Base-by-base conservation (phyloP, 495 filamentous ascomycete species). In the Cenococcum geophilum region DNA sequence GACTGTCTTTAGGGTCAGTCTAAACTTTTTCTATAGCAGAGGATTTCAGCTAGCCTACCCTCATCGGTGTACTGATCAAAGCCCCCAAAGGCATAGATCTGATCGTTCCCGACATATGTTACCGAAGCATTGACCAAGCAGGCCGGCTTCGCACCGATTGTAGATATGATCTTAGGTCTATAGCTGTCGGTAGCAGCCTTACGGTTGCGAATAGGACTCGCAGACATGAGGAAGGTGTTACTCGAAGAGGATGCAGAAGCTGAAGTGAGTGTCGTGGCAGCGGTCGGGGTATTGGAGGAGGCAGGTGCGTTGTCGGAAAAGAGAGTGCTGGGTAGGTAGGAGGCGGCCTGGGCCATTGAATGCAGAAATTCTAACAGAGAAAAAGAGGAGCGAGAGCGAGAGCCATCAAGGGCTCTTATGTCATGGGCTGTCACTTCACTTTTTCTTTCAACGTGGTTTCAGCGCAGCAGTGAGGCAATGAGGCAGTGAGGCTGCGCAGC, bases 61-160 rank as follows among this genome's bases (percentile, higher is more conserved):
- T 98, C 93, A 73, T 98, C 93, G 9, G 93, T 97, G 70, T 93
- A 97, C 71, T 96, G 92, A 70, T 98, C 93, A 67, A 98, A 98
- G n/a, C 93, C 93, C 12, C 93, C 93, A 76, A 98, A 98, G 25
- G 92, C 93, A 75, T 96, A 97, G 66, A 98, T 97, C 71, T 89
- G 84, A 75, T 96, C 91, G 73, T 95, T 89, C 49, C 90, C 89
- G 70, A 92, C 95, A 74, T 95, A 96, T 18, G 93, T 97, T 55
- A 97, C 91, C 14, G 95, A 97, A 57, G 93, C 93, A 78, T 97
- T 97, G 57, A 97, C 92, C 43, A 98, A 81, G 69, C 93, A 97
- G 53, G 95, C 91, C 9, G 95, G 92, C 55, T 91, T 79, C 73
- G 93, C 89, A 43, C 93, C 93, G 54, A 89, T 79, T n/a, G 72